These are phyloP conservation scores for Aspergillus luchuensis DNA, from an alignment of 2,329 filamentous ascomycete species.

Conservation along the genomic window DNA sequence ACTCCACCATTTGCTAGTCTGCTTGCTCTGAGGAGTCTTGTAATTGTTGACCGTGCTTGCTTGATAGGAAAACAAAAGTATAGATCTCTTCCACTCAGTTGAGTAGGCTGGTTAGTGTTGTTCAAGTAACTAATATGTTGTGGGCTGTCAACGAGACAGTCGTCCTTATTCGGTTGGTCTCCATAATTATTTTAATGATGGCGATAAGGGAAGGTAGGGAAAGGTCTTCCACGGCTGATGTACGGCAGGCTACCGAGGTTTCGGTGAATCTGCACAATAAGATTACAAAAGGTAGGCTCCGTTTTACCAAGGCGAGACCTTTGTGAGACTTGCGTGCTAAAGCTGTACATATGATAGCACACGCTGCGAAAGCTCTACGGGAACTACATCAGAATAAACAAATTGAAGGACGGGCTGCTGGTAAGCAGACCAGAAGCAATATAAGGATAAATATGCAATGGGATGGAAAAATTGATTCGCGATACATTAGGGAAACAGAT, in stretches of 20 bases:
- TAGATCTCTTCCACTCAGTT: not conserved
- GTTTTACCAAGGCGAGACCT: not conserved
- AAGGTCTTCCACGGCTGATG: not conserved
- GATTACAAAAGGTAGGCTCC: conserved; percentile 54
- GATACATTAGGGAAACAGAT: conserved; percentile 58
- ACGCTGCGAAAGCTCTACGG: conserved; percentile 62
- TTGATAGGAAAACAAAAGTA: conserved; percentile 53
- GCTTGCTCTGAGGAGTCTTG: not conserved
- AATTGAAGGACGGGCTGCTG: conserved; percentile 60
- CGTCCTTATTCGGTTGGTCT: conserved; percentile 56
- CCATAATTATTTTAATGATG: not conserved
- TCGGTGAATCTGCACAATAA: conserved; percentile 64
- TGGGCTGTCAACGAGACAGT: conserved; percentile 33
- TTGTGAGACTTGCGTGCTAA: not conserved
- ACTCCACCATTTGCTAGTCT: not conserved
- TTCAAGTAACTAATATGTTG: conserved; percentile 7
- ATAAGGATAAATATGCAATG: not conserved
- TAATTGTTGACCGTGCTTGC: not conserved
- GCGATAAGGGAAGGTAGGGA: not conserved
- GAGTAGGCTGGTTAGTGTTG: not conserved
- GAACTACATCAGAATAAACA: conserved; percentile 63
- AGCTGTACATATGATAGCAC: conserved; percentile 40
- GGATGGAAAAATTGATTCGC: conserved; percentile 1
- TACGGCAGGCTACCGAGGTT: conserved; percentile 55
- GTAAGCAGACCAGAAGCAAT: conserved; percentile 35